Evolutionary conservation across 1,139 yeast species (phyloP).

Genomic region (Pneumocystis carinii): DNA sequence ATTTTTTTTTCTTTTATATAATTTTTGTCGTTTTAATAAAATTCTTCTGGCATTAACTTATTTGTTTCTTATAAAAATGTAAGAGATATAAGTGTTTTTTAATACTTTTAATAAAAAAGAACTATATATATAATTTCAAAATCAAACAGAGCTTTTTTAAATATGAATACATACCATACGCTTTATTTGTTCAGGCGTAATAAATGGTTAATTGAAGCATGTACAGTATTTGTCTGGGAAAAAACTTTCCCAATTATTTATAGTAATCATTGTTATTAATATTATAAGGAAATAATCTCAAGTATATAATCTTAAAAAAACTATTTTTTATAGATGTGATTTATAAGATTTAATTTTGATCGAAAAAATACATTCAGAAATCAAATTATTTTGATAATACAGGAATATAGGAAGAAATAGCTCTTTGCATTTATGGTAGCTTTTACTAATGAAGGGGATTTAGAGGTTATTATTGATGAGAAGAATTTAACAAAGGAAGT

Average conservation of each 20-base stretch:
- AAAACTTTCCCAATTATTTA: not conserved
- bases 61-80: conserved; percentile 13
- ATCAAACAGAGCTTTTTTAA: not conserved
- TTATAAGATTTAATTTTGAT: not conserved
- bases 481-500: conserved; percentile 23
- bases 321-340: not conserved
- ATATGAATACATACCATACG: conserved; percentile 4
- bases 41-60: conserved; percentile 16
- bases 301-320: not conserved
- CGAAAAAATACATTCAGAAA: not conserved
- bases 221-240: not conserved
- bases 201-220: not conserved
- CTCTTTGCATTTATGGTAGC: not conserved
- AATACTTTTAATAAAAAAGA: not conserved
- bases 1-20: conserved; percentile 11
- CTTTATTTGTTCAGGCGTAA: conserved; percentile 11
- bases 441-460: not conserved
- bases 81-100: not conserved
- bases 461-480: not conserved
- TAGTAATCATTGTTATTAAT: not conserved
- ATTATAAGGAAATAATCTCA: not conserved
- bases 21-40: conserved; percentile 12
- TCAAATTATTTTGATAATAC: not conserved
- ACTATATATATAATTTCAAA: not conserved
- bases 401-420: not conserved